Percentiles rank a stretch among this genome's conserved stretches.
These are phyloP conservation scores for Polytolypa hystricis DNA, from an alignment of 2,329 filamentous ascomycete genomes.

Conservation along the genomic window DNA sequence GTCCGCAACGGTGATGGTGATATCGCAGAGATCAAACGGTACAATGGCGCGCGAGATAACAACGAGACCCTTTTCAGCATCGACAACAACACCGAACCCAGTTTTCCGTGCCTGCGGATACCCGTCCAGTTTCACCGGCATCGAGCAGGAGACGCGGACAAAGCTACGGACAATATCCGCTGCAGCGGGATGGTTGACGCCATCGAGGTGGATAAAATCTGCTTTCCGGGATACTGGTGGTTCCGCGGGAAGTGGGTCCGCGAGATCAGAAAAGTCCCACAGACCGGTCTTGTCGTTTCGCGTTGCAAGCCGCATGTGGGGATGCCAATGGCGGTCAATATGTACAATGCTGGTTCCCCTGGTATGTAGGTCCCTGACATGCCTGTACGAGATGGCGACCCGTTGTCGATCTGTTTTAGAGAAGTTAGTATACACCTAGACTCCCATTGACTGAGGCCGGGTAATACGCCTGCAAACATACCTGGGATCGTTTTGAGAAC, in stretches of 20 bases:
- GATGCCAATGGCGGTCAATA: slow-evolving; percentile 90
- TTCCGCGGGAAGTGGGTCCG: slow-evolving; percentile 64
- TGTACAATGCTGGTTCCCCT: slow-evolving; percentile 86
- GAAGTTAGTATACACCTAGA: background rate
- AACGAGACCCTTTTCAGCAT: slow-evolving; percentile 90
- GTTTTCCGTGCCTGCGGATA: slow-evolving; percentile 91
- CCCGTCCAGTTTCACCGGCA: slow-evolving; percentile 95
- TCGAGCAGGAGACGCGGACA: slow-evolving; percentile 80
- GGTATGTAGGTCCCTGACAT: slow-evolving; percentile 87
- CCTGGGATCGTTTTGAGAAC: slow-evolving; percentile 82
- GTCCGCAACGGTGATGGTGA: slow-evolving; percentile 90
- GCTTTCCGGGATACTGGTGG: slow-evolving; percentile 64
- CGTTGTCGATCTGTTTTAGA: slow-evolving; percentile 49
- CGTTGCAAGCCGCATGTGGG: slow-evolving; percentile 84
- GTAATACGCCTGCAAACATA: too few species aligned
- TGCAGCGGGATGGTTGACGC: slow-evolving; percentile 78
- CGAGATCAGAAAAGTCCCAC: slow-evolving; percentile 88
- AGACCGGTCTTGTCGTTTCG: slow-evolving; percentile 82
- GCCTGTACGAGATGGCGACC: slow-evolving; percentile 90
- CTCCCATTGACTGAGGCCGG: slow-evolving; percentile 3
- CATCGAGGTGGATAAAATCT: slow-evolving; percentile 84
- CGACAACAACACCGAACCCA: slow-evolving; percentile 93
- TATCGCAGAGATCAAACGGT: slow-evolving; percentile 92
- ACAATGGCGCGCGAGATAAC: slow-evolving; percentile 89
- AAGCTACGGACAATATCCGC: slow-evolving; percentile 91